A percentile compares a stretch with the other conserved stretches of the same genome.
Conservation (phyloP, 805 yeast species). For the Metschnikowia aberdeeniae region DNA sequence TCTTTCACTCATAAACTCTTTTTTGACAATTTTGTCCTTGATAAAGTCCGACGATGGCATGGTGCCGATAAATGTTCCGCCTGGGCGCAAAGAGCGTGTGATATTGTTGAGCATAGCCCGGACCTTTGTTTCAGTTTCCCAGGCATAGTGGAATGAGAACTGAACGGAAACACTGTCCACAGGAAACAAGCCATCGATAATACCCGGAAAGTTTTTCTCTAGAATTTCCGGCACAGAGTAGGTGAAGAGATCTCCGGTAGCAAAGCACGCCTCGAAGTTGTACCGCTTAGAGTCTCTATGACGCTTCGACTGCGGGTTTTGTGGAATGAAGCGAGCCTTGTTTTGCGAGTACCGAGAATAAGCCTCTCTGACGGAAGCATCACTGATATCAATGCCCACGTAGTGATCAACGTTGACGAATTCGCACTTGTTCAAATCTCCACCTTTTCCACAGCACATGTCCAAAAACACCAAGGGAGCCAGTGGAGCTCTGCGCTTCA, state of each 20-base stretch:
- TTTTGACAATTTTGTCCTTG: conserved; percentile 53
- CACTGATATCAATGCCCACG: conserved; percentile 89
- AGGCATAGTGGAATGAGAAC: conserved; percentile 93
- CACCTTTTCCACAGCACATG: conserved; percentile 97
- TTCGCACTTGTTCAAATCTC: conserved; percentile 89
- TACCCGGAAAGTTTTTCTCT: conserved; percentile 55
- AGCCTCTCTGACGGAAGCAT: conserved; percentile 83
- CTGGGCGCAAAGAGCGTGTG: conserved; percentile 66
- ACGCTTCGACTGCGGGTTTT: conserved; percentile 17
- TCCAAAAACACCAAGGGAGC: conserved; percentile 58
- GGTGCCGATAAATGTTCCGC: conserved; percentile 90
- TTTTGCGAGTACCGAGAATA: conserved; percentile 62
- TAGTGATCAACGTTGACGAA: conserved; percentile 68
- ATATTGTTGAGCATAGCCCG: conserved; percentile 71
- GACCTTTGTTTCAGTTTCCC: conserved; percentile 78
- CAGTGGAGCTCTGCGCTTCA: conserved; percentile 28
- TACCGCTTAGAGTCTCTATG: conserved; percentile 40
- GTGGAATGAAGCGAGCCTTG: conserved; percentile 37
- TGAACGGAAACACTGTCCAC: conserved; percentile 88
- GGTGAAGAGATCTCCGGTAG: conserved; percentile 90
- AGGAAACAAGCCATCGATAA: conserved; percentile 62
- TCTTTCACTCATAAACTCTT: conserved; percentile 39
- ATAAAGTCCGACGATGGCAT: conserved; percentile 89
- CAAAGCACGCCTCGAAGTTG: conserved; percentile 76
- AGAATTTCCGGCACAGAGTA: conserved; percentile 64